Conservation (phyloP, 163 green algal genomes). For the Trebouxia gelatinosa region DNA sequence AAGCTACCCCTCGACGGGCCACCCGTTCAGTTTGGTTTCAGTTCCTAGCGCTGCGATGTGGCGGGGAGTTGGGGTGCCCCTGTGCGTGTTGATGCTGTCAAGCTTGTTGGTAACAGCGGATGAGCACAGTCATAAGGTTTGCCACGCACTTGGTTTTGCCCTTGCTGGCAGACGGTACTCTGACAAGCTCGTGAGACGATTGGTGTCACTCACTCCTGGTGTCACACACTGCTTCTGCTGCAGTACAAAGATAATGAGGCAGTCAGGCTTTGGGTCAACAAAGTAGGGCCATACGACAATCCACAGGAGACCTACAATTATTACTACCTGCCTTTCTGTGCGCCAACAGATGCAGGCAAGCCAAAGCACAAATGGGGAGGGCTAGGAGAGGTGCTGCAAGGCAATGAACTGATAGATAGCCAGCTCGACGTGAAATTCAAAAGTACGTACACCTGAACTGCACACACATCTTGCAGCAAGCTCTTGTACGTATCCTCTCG, state of each 20-base stretch:
- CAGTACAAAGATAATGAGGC: constrained; percentile 70
- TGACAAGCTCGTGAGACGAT: too few relatives aligned
- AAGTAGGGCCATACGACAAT: constrained; percentile 72
- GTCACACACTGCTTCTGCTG: too few relatives aligned
- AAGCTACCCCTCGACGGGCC: too few relatives aligned
- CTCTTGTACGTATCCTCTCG: too few relatives aligned
- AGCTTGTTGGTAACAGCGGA: background rate
- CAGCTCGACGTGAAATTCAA: constrained; percentile 89
- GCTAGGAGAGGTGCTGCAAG: constrained; percentile 93
- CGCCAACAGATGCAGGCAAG: constrained; percentile 54
- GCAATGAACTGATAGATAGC: constrained; percentile 95
- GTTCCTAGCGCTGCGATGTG: too few relatives aligned
- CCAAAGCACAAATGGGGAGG: constrained; percentile 89
- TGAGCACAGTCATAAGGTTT: constrained; percentile 33
- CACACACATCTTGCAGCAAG: too few relatives aligned
- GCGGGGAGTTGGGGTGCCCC: constrained; percentile 7
- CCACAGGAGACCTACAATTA: constrained; percentile 96
- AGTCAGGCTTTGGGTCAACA: constrained; percentile 87
- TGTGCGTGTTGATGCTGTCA: too few relatives aligned
- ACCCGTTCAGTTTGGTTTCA: too few relatives aligned
- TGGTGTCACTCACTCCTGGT: too few relatives aligned
- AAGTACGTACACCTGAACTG: too few relatives aligned
- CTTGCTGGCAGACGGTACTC: constrained; percentile 3
- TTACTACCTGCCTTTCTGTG: constrained; percentile 94
- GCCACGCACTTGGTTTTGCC: background rate